Percentiles rank a stretch among this genome's conserved stretches.
phyloP scores from a whole-genome alignment of 2,329 filamentous ascomycete genomes.

The Ophiostoma australiae region DNA sequence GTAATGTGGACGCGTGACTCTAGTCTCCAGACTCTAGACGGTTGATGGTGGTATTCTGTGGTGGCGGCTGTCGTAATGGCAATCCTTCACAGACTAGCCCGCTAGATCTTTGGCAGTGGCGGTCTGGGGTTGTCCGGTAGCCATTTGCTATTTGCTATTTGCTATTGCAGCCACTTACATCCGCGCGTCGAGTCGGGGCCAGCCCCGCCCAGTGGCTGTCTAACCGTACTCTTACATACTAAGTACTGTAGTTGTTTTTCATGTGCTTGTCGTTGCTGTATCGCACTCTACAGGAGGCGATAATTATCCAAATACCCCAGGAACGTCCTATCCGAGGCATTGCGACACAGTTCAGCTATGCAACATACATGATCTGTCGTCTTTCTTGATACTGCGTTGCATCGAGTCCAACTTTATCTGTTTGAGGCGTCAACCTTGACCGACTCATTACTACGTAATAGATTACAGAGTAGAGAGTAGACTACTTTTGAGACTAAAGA shows the following conservation, averaged over 20 bases:
- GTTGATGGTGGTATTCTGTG: neutral
- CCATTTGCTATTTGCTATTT: neutral
- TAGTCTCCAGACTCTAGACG: no score
- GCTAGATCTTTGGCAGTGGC: neutral
- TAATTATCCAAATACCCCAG: neutral
- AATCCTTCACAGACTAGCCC: neutral
- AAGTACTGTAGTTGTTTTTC: no score
- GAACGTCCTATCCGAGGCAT: neutral
- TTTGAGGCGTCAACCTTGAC: neutral
- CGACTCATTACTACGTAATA: neutral
- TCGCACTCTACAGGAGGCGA: no score
- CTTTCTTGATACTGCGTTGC: neutral
- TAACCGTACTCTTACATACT: no score
- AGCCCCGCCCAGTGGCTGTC: no score
- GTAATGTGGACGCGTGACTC: no score
- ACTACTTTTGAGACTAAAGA: neutral
- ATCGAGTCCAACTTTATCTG: constrained; percentile 1
- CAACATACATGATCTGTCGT: neutral
- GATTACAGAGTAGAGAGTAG: neutral
- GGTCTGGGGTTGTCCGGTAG: constrained; percentile 6
- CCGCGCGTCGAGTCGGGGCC: no score
- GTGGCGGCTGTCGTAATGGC: constrained; percentile 1
- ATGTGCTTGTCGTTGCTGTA: no score
- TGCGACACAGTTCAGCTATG: neutral
- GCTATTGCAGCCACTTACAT: no score